Percentiles rank a stretch among this genome's conserved stretches.
Evolutionary conservation across 345 rosid species (phyloP).

Genomic region (Raphanus sativus): DNA sequence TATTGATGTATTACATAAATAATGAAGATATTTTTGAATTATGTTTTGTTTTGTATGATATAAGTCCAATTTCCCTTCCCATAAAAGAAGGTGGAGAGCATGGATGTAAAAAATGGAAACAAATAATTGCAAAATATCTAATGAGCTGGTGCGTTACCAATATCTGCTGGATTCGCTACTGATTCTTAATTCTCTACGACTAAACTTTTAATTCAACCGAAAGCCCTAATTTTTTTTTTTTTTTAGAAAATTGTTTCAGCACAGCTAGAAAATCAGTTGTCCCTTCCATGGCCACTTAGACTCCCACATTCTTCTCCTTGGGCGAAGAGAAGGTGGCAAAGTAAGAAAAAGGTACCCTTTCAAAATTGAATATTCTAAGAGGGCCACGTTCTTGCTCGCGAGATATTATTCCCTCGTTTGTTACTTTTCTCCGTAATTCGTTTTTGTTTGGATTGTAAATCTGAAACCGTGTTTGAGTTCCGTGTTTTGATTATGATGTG

Average conservation of each 20-base stretch:
- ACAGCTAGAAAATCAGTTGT: not conserved
- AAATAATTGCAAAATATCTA: not conserved
- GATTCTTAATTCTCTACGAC: constrained; percentile 1
- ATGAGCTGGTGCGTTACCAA: constrained; percentile 25
- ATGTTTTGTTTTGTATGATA: too few relatives aligned
- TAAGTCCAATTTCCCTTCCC: too few relatives aligned
- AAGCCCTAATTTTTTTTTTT: constrained; percentile 17
- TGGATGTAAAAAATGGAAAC: not conserved
- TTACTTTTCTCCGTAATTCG: not conserved
- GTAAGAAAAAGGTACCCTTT: constrained; percentile 17
- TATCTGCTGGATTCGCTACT: constrained; percentile 20
- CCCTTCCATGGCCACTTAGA: not conserved
- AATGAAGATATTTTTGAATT: too few relatives aligned
- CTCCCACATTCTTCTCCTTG: not conserved
- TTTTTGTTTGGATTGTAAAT: not conserved
- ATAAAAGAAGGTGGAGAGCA: constrained; percentile 5
- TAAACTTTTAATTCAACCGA: not conserved
- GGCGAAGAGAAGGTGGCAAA: constrained; percentile 24
- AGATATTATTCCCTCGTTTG: constrained; percentile 10
- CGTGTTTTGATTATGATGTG: constrained; percentile 1
- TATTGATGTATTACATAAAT: too few relatives aligned
- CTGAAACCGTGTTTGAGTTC: constrained; percentile 15
- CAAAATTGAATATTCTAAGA: constrained; percentile 3
- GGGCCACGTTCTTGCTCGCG: constrained; percentile 30
- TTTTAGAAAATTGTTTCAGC: constrained; percentile 7